Base-by-base conservation (phyloP, 805 yeast genomes). In the Jamesozyma piceae region DNA sequence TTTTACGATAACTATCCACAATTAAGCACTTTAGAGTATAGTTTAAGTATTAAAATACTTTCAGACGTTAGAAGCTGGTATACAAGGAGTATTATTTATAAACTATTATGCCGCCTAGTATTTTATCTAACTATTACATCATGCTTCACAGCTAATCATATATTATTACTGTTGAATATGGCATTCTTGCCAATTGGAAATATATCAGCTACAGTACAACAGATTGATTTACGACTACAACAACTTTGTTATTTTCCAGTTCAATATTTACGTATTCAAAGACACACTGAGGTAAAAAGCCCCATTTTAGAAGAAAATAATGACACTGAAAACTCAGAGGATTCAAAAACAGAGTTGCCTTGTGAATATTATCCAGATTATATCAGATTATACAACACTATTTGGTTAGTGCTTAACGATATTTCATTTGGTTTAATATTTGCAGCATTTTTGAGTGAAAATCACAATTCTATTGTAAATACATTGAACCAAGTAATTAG, bases 381-480 rank as follows among this genome's bases (percentile, higher is more conserved):
- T 53, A 83, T 84, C 52, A 71, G 80, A 45, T 76, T 90, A 47
- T 87, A 86, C 67, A 94, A 94, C 54, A 80, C 89, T 1, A 47
- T 89, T 1, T 92, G 97, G 97, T 67, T 92, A 15, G 80, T 87
- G 0, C 61, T 79, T 4, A 90, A 92, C 59, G 98, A 92, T 59
- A 58, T 84, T 5, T 69, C 89, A 1, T 58, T 89, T 29, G 98
- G 98, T 0, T 54, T 75, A 8, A 68, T 81, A 0, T 48, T 84
- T 0, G 72, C 80, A 0, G 67, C 77, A 10, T 49, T 74, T 1
- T 44, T 81, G 3, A 52, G 63, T 20, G 74, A 67, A 5, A 66
- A 64, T 41, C 58, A 64, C 45, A 57, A 51, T 1, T 22, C 64
- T 4, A 61, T 77, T 13, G 64, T 71, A 32, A 55, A 54, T 20